Percentiles rank a stretch among this genome's conserved stretches.
Evolutionary conservation across 75 land plant genomes (phyloP).

Genomic region (Azolla pinnata): DNA sequence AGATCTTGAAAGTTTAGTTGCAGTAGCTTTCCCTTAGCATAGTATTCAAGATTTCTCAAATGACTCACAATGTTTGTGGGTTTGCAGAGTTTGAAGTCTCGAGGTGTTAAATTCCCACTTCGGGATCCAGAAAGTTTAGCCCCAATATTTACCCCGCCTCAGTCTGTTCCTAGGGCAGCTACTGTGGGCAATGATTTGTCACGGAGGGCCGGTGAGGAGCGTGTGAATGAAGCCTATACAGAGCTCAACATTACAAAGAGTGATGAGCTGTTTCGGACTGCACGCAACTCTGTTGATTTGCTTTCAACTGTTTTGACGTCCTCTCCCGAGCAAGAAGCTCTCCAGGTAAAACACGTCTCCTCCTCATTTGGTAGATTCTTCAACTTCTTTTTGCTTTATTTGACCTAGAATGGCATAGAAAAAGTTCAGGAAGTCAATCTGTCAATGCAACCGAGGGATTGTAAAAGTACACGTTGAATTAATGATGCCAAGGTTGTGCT

Average conservation of each 20-base stretch:
- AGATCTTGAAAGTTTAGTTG: too few relatives aligned
- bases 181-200: not conserved
- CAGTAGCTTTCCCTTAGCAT: too few relatives aligned
- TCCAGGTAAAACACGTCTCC: constrained; percentile 37
- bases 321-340: constrained; percentile 87
- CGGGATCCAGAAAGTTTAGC: constrained; percentile 87
- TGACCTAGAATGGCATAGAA: too few relatives aligned
- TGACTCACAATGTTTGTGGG: not conserved
- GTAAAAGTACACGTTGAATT: too few relatives aligned
- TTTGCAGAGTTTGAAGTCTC: constrained; percentile 71
- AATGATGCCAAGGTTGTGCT: too few relatives aligned
- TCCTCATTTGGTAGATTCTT: not conserved
- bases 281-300: constrained; percentile 77
- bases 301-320: constrained; percentile 83
- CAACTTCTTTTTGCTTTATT: too few relatives aligned
- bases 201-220: not conserved
- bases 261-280: constrained; percentile 84
- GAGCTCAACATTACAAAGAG: constrained; percentile 36
- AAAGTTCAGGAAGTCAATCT: too few relatives aligned
- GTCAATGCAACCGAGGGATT: too few relatives aligned
- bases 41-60: too few relatives aligned
- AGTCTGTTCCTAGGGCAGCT: constrained; percentile 33
- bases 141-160: constrained; percentile 91
- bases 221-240: not conserved
- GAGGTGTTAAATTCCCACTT: constrained; percentile 88